These are phyloP conservation scores for Aspergillus fijiensis DNA, from an alignment of 2,329 filamentous ascomycete genomes.

Conservation along the genomic window DNA sequence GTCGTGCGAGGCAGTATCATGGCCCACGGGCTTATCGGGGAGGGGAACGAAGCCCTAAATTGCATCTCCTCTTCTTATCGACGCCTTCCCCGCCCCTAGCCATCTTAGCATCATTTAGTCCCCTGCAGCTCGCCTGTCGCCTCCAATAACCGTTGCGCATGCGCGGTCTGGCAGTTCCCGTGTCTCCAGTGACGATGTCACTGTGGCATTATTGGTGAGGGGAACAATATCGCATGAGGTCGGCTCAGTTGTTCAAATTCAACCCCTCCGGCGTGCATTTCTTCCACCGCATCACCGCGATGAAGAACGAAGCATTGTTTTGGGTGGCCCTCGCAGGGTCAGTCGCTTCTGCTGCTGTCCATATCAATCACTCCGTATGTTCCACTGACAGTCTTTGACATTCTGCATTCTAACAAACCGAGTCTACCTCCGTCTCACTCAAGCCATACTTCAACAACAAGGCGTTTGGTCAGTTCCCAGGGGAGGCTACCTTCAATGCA, in stretches of 20 bases:
- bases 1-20: too few species aligned
- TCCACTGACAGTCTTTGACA: too few species aligned
- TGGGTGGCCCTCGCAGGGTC: neutral
- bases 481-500: neutral
- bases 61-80: neutral
- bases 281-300: neutral
- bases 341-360: too few species aligned
- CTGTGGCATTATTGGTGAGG: neutral
- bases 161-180: neutral
- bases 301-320: neutral
- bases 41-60: too few species aligned
- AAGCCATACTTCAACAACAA: conserved; percentile 3
- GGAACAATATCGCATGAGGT: neutral
- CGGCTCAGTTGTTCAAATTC: neutral
- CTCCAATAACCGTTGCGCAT: neutral
- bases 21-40: too few species aligned
- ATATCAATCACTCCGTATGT: too few species aligned
- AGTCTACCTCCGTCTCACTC: neutral
- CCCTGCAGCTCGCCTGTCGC: neutral
- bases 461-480: neutral
- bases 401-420: too few species aligned
- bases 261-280: neutral
- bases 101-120: neutral
- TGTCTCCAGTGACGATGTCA: neutral
- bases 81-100: conserved; percentile 1